Base-by-base conservation (phyloP, 805 yeast genomes). In the Blastobotrys mokoenaii region DNA sequence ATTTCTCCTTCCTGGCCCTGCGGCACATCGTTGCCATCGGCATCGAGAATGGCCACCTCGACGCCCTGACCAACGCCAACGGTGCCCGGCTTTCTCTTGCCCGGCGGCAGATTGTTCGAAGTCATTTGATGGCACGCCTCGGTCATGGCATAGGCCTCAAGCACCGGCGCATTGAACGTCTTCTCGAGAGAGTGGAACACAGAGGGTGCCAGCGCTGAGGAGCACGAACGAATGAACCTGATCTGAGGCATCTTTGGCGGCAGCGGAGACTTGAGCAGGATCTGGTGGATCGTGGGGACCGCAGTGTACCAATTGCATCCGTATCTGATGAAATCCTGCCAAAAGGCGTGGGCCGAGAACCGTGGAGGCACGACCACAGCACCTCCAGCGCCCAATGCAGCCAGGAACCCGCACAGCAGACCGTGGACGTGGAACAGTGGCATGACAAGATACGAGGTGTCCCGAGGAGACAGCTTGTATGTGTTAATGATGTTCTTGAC, bases 51-150 rank as follows among this genome's bases (percentile, higher is more conserved):
- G 14, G 71, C 76, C 22, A 80, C 70, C 43, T 78, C 75, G 8
- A 80, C 84, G 31, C 86, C 86, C 53, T 78, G 81, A 7, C 85
- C 84, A 47, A 73, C 78, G 3, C 87, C 86, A 17, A 82, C 87
- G 3, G 87, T 79, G 12, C 87, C 86, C 8, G 86, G 77, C 62
- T 74, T 76, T 51, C 85, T 70, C 49, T 70, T 61, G 11, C 80
- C 82, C 9, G 82, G 80, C 32, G 85, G 84, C 36, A 80, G 62
- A 51, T 75, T 72, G 61, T 82, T 82, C 2, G 87, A 80, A 9
- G 84, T 77, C 80, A 82, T 82, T 61, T 82, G 87, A 60, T 82
- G 88, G n/a, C 84, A 72, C 1, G 85, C 85, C 58, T 82, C 89
- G 1, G 88, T 82, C 86, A 82, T 81, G 3, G 87, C 88, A 57